Evolutionary conservation across 768 basidiomycete species (phyloP), one percentile per base, ranked within the genome.

Genomic region (Tulasnella sp.): DNA sequence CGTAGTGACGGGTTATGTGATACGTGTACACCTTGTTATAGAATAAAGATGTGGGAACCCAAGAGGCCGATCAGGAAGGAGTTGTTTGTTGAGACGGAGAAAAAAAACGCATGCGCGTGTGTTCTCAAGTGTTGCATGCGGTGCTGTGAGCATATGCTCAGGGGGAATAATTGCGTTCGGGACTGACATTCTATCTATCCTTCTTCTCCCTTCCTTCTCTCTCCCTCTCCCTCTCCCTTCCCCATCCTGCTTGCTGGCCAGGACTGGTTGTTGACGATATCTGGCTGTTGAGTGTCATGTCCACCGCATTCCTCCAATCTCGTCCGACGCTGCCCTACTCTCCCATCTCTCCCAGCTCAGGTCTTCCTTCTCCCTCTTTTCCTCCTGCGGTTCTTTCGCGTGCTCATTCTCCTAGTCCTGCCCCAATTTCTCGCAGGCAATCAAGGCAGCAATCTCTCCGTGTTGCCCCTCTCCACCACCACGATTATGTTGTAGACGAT

Each of bases 401-500:
- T 8, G 28, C 33, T 3, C 45, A 37, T 24, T 16, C 22, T 48
- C 32, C 47, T 40, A 20, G 12, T 51, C 15, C 39, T 32, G 53
- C 53, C 6, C 12, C 54, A 15, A 32, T 29, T 53, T 55, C 54
- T 28, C 53, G 54, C 22, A 49, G 43, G 24, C 53, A 31, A 20
- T 55, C 54, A 16, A 39, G 49, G 41, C 54, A 55, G 37, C 52
- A 54, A 27, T 55, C 54, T 35, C 19, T 56, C n/a, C 41, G 55
- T 45, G 28, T n/a, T 41, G 44, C 45, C 22, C 35, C 37, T 48
- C 40, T 33, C 32, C 48, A n/a, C 33, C 31, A 24, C 31, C 20
- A 19, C 22, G 34, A 40, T 22, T n/a, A 25, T 47, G 58, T 72
- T 45, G 29, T 49, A 28, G 73, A 76, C 53, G 78, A 85, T 61